A percentile compares a stretch with the other conserved stretches of the same genome.
These are phyloP conservation scores for Rhodotorula sp. DNA, from an alignment of 1,284 basidiomycete species.

Conservation along the genomic window DNA sequence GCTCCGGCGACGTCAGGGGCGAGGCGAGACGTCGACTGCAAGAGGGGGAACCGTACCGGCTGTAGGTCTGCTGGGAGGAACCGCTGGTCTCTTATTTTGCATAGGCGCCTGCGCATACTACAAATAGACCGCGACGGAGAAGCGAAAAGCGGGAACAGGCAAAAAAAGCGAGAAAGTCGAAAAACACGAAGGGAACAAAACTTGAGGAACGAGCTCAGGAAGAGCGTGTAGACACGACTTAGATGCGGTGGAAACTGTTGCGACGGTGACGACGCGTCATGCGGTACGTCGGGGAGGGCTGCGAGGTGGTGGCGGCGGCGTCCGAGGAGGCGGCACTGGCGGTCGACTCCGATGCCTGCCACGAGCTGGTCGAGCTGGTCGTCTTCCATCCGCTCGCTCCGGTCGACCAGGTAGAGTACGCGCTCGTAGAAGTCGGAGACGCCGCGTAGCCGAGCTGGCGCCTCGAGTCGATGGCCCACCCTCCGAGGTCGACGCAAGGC, in stretches of 20 bases:
- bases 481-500: neutral
- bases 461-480: neutral
- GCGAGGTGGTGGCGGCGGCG: too few species aligned
- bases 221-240: too few species aligned
- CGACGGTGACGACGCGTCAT: too few species aligned
- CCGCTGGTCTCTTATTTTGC: neutral
- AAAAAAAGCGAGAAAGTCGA: neutral
- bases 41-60: too few species aligned
- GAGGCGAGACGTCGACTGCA: neutral
- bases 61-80: too few species aligned
- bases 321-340: too few species aligned
- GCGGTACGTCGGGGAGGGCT: too few species aligned
- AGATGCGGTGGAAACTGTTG: too few species aligned
- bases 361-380: too few species aligned
- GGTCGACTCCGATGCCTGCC: too few species aligned
- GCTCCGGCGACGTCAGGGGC: neutral
- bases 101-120: neutral
- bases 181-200: neutral
- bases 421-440: neutral
- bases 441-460: neutral
- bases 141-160: neutral
- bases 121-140: neutral
- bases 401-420: neutral
- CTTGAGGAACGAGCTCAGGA: neutral
- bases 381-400: too few species aligned